phyloP scores from a whole-genome alignment of 73 alveolate species.

The Symbiodinium natans region DNA sequence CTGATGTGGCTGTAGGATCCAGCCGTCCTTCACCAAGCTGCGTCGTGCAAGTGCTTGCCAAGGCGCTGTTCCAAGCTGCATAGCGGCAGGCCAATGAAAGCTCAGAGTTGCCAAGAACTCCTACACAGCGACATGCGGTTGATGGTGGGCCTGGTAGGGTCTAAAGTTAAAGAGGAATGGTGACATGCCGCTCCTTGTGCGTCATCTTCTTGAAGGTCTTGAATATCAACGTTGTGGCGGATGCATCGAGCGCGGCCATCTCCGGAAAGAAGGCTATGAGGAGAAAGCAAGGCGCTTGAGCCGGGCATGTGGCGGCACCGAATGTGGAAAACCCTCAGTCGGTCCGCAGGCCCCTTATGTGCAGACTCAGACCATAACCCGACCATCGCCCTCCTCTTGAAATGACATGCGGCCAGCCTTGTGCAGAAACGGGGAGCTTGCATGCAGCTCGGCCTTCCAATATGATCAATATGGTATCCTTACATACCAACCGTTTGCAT shows the following conservation, averaged over 20 bases:
- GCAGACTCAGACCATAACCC: too few species aligned
- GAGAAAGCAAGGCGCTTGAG: too few species aligned
- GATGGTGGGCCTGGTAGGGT: too few species aligned
- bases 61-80: neutral
- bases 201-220: neutral
- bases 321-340: too few species aligned
- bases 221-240: neutral
- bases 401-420: neutral
- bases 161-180: too few species aligned
- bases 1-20: too few species aligned
- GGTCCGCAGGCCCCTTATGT: too few species aligned
- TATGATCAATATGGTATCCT: too few species aligned
- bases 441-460: slow-evolving; percentile 54
- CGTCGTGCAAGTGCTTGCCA: neutral
- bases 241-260: neutral
- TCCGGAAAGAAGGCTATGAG: too few species aligned
- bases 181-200: neutral
- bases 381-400: neutral
- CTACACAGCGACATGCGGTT: neutral
- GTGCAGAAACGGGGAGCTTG: slow-evolving; percentile 33
- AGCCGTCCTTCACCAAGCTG: too few species aligned
- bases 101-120: neutral
- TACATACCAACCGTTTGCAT: too few species aligned
- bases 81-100: neutral
- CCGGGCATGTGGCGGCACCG: too few species aligned